A percentile compares a stretch with the other conserved stretches of the same genome.
These are phyloP conservation scores for Leccinum ochraceum DNA, from an alignment of 768 basidiomycete species.

Conservation along the genomic window DNA sequence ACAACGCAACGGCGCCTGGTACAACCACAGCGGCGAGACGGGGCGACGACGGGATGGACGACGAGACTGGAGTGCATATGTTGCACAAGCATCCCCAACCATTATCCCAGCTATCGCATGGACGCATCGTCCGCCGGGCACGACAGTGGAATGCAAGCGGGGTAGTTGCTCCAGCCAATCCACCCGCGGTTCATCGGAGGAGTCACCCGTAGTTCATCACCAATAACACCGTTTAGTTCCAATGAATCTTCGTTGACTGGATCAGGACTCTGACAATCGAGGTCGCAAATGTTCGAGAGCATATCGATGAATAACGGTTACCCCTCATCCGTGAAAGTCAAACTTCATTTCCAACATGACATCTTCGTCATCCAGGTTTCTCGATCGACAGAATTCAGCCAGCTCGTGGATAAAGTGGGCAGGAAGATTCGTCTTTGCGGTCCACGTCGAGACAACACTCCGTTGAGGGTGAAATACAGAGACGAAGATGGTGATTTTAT, in stretches of 20 bases:
- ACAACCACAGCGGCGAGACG: no score
- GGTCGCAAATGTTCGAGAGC: conserved; percentile 55
- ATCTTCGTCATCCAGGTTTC: conserved; percentile 94
- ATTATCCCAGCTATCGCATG: conserved; percentile 58
- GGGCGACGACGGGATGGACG: no score
- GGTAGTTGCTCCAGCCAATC: conserved; percentile 86
- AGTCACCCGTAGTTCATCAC: conserved; percentile 81
- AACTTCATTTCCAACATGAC: conserved; percentile 93
- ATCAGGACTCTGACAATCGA: conserved; percentile 52
- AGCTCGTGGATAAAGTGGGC: conserved; percentile 86
- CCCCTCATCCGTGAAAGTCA: conserved; percentile 74
- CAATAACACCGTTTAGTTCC: conserved; percentile 88
- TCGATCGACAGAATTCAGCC: conserved; percentile 72
- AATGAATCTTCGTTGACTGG: conserved; percentile 77
- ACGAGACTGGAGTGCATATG: conserved; percentile 47
- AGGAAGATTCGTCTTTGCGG: conserved; percentile 93
- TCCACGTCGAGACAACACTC: conserved; percentile 74
- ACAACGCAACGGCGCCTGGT: no score
- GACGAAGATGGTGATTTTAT: conserved; percentile 88
- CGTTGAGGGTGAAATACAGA: conserved; percentile 82
- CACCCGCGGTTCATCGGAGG: conserved; percentile 74
- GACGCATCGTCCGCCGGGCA: conserved; percentile 45
- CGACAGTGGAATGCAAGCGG: conserved; percentile 56
- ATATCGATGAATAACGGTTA: conserved; percentile 33
- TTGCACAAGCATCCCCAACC: conserved; percentile 49